A percentile compares a stretch with the other conserved stretches of the same genome.
Evolutionary conservation across 2,329 filamentous ascomycete species (phyloP).

Genomic region (Aureobasidium vineae): DNA sequence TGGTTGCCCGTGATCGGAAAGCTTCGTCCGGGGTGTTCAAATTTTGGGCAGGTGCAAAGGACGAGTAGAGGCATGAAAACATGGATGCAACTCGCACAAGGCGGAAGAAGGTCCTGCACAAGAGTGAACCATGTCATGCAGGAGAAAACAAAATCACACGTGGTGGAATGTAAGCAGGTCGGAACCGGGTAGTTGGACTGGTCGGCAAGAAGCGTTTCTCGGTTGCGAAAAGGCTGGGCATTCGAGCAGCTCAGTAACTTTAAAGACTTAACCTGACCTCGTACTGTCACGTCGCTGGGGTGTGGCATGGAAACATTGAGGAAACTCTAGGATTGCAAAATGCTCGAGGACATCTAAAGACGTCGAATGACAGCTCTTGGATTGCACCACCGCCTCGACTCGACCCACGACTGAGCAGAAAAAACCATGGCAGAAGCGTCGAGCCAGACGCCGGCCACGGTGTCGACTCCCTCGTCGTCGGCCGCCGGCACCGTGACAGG

Average conservation of each 20-base stretch:
- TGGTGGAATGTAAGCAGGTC: constrained; percentile 13
- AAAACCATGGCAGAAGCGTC: constrained; percentile 25
- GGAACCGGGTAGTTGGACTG: background rate
- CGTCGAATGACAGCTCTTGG: constrained; percentile 17
- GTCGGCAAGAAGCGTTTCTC: constrained; percentile 17
- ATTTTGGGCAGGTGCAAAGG: background rate
- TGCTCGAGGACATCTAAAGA: constrained; percentile 20
- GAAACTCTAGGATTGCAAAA: background rate
- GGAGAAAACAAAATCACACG: constrained; percentile 5
- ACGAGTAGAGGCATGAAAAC: background rate
- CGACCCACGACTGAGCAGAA: background rate
- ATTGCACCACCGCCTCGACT: constrained; percentile 13
- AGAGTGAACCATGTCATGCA: background rate
- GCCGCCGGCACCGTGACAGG: constrained; percentile 22
- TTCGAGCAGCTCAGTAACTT: constrained; percentile 19
- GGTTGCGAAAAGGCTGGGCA: constrained; percentile 8
- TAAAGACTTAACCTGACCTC: constrained; percentile 18
- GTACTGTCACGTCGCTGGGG: constrained; percentile 10
- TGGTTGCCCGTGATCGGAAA: constrained; percentile 7
- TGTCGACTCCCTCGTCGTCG: constrained; percentile 24
- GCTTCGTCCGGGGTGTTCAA: background rate
- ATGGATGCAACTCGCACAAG: background rate
- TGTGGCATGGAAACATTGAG: constrained; percentile 24
- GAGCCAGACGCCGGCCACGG: constrained; percentile 16
- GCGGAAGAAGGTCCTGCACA: background rate